A percentile compares a stretch with the other conserved stretches of the same genome.
Conservation (phyloP, 257 asterid genomes). For the Penstemon newberryi region DNA sequence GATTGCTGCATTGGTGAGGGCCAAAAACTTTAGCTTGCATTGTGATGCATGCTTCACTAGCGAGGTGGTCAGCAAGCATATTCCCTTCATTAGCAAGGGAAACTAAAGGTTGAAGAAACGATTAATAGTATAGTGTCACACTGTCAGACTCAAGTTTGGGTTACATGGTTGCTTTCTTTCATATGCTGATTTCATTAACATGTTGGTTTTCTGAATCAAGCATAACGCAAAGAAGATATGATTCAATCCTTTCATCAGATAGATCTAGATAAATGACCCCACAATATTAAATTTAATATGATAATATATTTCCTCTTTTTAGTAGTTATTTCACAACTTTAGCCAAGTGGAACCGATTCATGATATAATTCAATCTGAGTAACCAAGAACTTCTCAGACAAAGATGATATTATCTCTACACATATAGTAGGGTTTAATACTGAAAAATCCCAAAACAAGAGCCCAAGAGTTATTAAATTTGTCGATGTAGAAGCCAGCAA, state of each 20-base stretch:
- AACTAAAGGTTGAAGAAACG: no score
- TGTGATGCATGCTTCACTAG: no score
- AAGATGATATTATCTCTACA: background rate
- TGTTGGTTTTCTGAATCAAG: background rate
- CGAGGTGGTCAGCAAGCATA: no score
- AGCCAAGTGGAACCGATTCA: background rate
- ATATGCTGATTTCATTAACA: background rate
- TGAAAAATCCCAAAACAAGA: background rate
- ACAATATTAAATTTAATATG: slow-evolving; percentile 7
- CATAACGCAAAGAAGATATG: background rate
- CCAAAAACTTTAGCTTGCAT: no score
- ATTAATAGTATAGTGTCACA: no score
- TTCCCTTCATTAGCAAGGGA: no score
- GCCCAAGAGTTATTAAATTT: slow-evolving; percentile 3
- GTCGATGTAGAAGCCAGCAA: slow-evolving; percentile 7
- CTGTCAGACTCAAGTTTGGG: background rate
- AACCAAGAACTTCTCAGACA: slow-evolving; percentile 5
- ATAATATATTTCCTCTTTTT: background rate
- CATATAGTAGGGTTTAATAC: background rate
- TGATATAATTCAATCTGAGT: slow-evolving; percentile 5
- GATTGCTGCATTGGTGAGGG: no score
- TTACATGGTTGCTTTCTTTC: background rate
- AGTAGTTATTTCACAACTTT: background rate
- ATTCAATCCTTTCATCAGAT: slow-evolving; percentile 12
- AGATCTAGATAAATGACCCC: background rate